Percentiles rank a stretch among this genome's conserved stretches.
Evolutionary conservation across 371 early-diverging fungal genomes (phyloP).

Genomic region (Chytridiales sp.): DNA sequence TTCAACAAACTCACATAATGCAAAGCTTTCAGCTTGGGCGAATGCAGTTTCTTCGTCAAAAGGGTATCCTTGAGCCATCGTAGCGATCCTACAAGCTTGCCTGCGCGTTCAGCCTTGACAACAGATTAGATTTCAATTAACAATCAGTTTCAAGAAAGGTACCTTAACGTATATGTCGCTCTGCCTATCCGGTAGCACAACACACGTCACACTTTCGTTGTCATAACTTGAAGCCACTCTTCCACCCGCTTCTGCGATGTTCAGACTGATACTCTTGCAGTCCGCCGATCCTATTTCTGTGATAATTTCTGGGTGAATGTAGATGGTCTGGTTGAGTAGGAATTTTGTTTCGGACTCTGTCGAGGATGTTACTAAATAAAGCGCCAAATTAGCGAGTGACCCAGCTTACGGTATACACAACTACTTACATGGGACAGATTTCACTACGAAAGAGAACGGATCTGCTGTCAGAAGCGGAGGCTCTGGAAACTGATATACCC

Average conservation of each 20-base stretch:
- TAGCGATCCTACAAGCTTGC: constrained; percentile 59
- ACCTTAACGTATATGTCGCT: constrained; percentile 52
- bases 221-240: constrained; percentile 4
- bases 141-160: constrained; percentile 5
- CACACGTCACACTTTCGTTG: constrained; percentile 52
- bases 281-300: constrained; percentile 27
- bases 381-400: too few species aligned
- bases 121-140: not conserved
- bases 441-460: constrained; percentile 3
- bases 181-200: constrained; percentile 58
- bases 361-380: too few species aligned
- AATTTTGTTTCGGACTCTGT: constrained; percentile 19
- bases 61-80: constrained; percentile 30
- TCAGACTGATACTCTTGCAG: constrained; percentile 32
- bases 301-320: constrained; percentile 31
- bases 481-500: constrained; percentile 52
- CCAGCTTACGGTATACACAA: too few species aligned
- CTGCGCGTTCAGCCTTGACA: constrained; percentile 51
- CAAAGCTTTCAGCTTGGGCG: constrained; percentile 20
- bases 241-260: constrained; percentile 12
- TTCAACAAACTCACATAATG: constrained; percentile 25
- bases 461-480: constrained; percentile 42
- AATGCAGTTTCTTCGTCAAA: not conserved
- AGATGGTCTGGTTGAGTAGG: constrained; percentile 39
- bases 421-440: too few species aligned